Conservation (phyloP, 371 early-diverging fungal species). For the Mucor lusitanicus region DNA sequence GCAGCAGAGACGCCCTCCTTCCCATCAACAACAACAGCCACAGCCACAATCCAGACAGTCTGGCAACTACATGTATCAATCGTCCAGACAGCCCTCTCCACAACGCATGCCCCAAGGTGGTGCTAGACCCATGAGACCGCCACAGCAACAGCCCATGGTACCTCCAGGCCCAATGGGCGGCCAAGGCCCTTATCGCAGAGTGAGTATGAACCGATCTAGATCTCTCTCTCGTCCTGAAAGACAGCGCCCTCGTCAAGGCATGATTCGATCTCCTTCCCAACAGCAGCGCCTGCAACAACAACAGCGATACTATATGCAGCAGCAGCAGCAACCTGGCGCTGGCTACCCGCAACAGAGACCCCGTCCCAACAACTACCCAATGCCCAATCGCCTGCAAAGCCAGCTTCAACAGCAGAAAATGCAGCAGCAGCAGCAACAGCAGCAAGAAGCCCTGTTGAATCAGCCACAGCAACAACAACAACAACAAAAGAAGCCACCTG, state of each 20-base stretch:
- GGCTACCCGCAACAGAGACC: not conserved
- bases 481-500: constrained; percentile 30
- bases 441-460: constrained; percentile 28
- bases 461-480: constrained; percentile 27
- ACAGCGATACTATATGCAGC: not conserved
- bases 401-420: constrained; percentile 52
- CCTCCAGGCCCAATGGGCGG: constrained; percentile 8
- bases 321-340: not conserved
- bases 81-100: constrained; percentile 3
- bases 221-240: constrained; percentile 50
- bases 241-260: constrained; percentile 46
- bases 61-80: not conserved
- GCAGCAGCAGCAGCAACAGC: constrained; percentile 32
- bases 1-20: not conserved
- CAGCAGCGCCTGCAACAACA: constrained; percentile 26
- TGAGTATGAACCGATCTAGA: constrained; percentile 36
- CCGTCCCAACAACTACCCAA: constrained; percentile 32
- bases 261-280: constrained; percentile 48
- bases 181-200: constrained; percentile 23
- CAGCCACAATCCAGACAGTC: not conserved
- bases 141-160: constrained; percentile 9
- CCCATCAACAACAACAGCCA: not conserved
- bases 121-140: constrained; percentile 11
- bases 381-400: constrained; percentile 47
- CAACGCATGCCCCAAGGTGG: not conserved